These are phyloP conservation scores for Lyophyllum atratum DNA, from an alignment of 768 basidiomycete species.

Conservation along the genomic window DNA sequence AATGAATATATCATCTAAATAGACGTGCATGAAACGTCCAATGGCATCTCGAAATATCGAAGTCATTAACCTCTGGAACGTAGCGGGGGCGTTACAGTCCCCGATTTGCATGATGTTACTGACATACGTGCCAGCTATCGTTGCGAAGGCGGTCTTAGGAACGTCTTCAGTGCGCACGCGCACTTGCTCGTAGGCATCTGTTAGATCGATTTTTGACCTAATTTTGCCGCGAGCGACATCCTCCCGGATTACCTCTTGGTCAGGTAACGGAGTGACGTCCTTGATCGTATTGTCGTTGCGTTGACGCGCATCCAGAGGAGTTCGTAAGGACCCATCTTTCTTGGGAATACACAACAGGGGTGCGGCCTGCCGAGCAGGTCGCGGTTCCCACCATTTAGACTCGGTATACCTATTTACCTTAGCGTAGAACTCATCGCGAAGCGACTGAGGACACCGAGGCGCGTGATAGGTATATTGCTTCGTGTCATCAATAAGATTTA, in stretches of 20 bases:
- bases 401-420: conserved; percentile 32
- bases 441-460: conserved; percentile 31
- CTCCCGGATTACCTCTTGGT: neutral
- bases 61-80: conserved; percentile 4
- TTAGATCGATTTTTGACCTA: neutral
- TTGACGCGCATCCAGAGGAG: neutral
- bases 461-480: conserved; percentile 30
- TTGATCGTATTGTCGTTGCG: conserved; percentile 2
- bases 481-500: conserved; percentile 35
- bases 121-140: neutral
- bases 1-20: conserved; percentile 4
- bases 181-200: neutral
- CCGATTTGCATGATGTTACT: neutral
- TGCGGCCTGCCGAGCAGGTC: conserved; percentile 23
- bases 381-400: conserved; percentile 36
- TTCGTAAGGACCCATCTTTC: conserved; percentile 2
- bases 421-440: conserved; percentile 27
- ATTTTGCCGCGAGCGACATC: neutral
- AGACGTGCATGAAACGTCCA: conserved; percentile 2
- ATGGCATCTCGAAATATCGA: conserved; percentile 1
- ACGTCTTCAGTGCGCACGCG: neutral
- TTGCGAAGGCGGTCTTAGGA: neutral
- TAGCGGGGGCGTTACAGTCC: neutral
- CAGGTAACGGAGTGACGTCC: neutral
- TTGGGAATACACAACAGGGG: conserved; percentile 36